These are phyloP conservation scores for Elaeis guineensis DNA, from an alignment of 176 grass and related monocot genomes.

Conservation along the genomic window DNA sequence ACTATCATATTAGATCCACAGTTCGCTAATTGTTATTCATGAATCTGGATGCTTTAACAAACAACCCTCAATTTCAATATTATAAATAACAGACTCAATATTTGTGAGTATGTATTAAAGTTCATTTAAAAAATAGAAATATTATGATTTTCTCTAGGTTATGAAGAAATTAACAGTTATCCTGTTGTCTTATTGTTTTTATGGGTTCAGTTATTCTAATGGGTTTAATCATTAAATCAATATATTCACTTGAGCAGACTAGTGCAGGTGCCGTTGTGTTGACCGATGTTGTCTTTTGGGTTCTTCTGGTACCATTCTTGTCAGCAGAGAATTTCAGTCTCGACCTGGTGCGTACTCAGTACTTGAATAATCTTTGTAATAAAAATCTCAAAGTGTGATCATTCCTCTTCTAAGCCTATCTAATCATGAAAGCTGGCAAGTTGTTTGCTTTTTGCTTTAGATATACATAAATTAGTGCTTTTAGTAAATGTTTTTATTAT, in stretches of 20 bases:
- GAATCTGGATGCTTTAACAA: no score
- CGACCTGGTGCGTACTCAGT: constrained; percentile 9
- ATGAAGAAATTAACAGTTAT: no score
- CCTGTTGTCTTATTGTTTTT: no score
- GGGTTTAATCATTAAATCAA: not conserved
- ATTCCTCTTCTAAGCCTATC: not conserved
- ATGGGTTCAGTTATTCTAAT: not conserved
- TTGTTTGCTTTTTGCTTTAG: not conserved
- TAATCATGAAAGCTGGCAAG: not conserved
- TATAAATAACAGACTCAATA: no score
- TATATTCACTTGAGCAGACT: constrained; percentile 15
- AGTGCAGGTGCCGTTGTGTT: constrained; percentile 19
- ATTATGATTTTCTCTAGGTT: no score
- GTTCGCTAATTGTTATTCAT: no score
- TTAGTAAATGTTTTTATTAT: no score
- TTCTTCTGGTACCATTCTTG: constrained; percentile 16
- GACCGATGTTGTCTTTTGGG: constrained; percentile 17
- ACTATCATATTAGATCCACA: no score
- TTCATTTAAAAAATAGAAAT: no score
- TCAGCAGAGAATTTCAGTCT: constrained; percentile 13
- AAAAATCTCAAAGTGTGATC: not conserved
- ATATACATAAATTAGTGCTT: no score
- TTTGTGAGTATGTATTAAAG: no score
- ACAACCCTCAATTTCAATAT: no score
- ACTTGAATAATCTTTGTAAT: not conserved